These are phyloP conservation scores for Leishmania tarentolae DNA, from an alignment of 208 protist species.

Conservation along the genomic window DNA sequence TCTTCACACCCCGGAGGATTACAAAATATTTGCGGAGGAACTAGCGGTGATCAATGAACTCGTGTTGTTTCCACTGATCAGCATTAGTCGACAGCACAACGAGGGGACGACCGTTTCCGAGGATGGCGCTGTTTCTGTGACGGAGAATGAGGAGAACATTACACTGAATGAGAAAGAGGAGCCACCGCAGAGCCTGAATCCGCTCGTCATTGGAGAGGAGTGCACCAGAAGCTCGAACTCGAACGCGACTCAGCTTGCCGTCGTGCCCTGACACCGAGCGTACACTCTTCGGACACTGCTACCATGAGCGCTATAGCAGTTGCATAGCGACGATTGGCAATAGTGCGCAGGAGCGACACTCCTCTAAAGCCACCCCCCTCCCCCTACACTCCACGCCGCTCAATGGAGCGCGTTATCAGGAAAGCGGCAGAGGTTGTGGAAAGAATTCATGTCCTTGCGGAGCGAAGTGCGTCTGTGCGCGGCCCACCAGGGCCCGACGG, in stretches of 20 bases:
- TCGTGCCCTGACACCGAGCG: not conserved
- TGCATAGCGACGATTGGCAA: not conserved
- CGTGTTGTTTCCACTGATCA: constrained; percentile 60
- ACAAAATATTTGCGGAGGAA: constrained; percentile 43
- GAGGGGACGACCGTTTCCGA: not conserved
- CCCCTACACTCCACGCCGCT: not conserved
- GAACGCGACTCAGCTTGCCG: no score
- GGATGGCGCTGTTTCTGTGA: not conserved
- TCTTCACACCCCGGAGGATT: constrained; percentile 40
- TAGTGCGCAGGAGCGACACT: not conserved
- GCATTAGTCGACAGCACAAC: not conserved
- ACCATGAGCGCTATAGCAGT: not conserved
- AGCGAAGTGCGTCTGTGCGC: not conserved
- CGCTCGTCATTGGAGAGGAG: not conserved
- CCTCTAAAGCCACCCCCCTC: not conserved
- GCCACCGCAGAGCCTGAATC: not conserved
- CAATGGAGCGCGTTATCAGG: not conserved
- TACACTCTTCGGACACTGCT: no score
- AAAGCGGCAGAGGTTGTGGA: not conserved
- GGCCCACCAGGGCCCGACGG: not conserved
- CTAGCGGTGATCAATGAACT: constrained; percentile 36
- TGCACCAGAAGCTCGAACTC: not conserved
- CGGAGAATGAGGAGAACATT: not conserved
- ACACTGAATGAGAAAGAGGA: not conserved
- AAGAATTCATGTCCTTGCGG: not conserved